Evolutionary conservation across 306 rosid genomes (phyloP).

Genomic region (Vigna angularis): DNA sequence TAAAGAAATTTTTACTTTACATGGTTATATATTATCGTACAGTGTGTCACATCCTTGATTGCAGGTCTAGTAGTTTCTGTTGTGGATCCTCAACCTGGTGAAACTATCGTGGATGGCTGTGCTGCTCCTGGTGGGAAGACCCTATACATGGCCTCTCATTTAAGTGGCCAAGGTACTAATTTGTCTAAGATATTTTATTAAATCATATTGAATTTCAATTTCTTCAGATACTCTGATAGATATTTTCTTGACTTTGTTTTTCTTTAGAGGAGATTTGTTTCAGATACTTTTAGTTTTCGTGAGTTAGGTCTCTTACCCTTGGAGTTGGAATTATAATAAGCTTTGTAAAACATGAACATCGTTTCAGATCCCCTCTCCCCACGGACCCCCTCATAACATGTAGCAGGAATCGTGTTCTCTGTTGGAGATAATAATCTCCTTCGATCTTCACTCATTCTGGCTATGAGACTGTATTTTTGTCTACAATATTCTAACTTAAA

Average conservation of each 20-base stretch:
- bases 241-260: neutral
- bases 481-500: conserved; percentile 26
- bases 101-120: conserved; percentile 78
- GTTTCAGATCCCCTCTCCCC: conserved; percentile 5
- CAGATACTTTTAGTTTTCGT: neutral
- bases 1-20: conserved; percentile 1
- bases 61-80: conserved; percentile 79
- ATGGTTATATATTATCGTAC: conserved; percentile 30
- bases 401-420: neutral
- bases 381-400: neutral
- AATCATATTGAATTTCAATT: conserved; percentile 12
- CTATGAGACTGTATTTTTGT: neutral
- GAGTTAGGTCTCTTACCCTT: conserved; percentile 7
- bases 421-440: conserved; percentile 19
- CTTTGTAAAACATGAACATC: conserved; percentile 16
- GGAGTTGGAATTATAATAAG: neutral
- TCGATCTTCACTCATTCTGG: neutral
- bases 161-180: conserved; percentile 75
- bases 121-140: conserved; percentile 98
- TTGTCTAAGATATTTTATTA: conserved; percentile 11
- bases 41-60: conserved; percentile 40
- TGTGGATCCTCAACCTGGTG: conserved; percentile 85
- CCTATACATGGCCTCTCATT: conserved; percentile 81
- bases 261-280: conserved; percentile 9
- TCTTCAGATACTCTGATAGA: neutral